phyloP scores from a whole-genome alignment of 495 filamentous ascomycete species.

The Xylaria longipes region DNA sequence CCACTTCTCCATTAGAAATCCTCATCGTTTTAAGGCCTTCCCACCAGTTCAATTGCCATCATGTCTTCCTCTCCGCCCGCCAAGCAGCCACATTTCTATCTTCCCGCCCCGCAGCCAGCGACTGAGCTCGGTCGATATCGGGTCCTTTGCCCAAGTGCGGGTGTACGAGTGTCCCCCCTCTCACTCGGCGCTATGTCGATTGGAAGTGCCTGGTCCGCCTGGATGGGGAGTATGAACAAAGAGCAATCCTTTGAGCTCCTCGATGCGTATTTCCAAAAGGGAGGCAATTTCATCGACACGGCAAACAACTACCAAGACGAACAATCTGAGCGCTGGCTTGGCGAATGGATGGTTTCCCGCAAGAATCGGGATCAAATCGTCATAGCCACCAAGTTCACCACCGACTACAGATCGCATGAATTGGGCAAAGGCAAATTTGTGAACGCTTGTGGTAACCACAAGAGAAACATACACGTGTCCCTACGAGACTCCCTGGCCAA shows the following conservation, averaged over 20 bases:
- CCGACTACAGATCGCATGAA: constrained; percentile 33
- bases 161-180: constrained; percentile 65
- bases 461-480: constrained; percentile 55
- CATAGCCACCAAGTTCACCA: constrained; percentile 36
- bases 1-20: neutral
- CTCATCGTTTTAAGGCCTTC: neutral
- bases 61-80: constrained; percentile 36
- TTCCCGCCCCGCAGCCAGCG: constrained; percentile 55
- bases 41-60: neutral
- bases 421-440: constrained; percentile 28
- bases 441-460: constrained; percentile 33
- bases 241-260: constrained; percentile 49
- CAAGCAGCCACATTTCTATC: constrained; percentile 52
- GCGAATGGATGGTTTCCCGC: constrained; percentile 65
- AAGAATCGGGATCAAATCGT: constrained; percentile 63
- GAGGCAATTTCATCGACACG: constrained; percentile 78
- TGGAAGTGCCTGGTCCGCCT: constrained; percentile 55
- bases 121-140: constrained; percentile 66
- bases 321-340: constrained; percentile 68
- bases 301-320: constrained; percentile 69
- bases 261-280: constrained; percentile 60
- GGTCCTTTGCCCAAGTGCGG: constrained; percentile 63
- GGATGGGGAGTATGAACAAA: constrained; percentile 36
- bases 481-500: constrained; percentile 63
- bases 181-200: constrained; percentile 69